Percentiles rank a stretch among this genome's conserved stretches.
Evolutionary conservation across 2,329 filamentous ascomycete species (phyloP).

Genomic region (Fusarium clavum): DNA sequence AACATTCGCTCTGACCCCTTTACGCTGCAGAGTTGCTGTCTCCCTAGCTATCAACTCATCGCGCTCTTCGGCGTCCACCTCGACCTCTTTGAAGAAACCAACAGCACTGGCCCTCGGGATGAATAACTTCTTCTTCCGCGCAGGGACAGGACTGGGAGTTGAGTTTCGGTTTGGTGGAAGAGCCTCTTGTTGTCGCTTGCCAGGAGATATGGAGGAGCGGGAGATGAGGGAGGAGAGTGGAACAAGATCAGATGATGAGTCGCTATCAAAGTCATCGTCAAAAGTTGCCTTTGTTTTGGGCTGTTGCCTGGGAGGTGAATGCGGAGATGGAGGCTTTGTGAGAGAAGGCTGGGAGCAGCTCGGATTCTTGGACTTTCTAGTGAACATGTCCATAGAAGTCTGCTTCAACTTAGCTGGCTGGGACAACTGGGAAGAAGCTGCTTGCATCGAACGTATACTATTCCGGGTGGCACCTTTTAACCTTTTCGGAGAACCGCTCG

Average conservation of each 20-base stretch:
- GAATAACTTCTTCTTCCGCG: conserved; percentile 54
- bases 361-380: conserved; percentile 21
- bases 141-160: conserved; percentile 35
- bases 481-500: conserved; percentile 36
- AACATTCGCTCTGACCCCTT: conserved; percentile 31
- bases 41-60: conserved; percentile 43
- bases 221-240: conserved; percentile 31
- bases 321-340: not conserved
- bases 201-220: conserved; percentile 11
- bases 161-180: not conserved
- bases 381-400: conserved; percentile 50
- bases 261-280: conserved; percentile 22
- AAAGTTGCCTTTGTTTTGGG: not conserved
- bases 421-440: conserved; percentile 2
- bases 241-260: conserved; percentile 35
- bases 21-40: conserved; percentile 21
- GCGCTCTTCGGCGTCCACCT: conserved; percentile 44
- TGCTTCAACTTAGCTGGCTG: conserved; percentile 47
- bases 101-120: conserved; percentile 52
- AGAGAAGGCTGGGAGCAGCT: conserved; percentile 14
- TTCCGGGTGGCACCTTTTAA: conserved; percentile 21
- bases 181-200: conserved; percentile 18
- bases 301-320: not conserved
- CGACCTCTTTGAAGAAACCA: conserved; percentile 55
- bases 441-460: not conserved